Conservation (phyloP, 176 grass and related monocot genomes). For the Lolium perenne region DNA sequence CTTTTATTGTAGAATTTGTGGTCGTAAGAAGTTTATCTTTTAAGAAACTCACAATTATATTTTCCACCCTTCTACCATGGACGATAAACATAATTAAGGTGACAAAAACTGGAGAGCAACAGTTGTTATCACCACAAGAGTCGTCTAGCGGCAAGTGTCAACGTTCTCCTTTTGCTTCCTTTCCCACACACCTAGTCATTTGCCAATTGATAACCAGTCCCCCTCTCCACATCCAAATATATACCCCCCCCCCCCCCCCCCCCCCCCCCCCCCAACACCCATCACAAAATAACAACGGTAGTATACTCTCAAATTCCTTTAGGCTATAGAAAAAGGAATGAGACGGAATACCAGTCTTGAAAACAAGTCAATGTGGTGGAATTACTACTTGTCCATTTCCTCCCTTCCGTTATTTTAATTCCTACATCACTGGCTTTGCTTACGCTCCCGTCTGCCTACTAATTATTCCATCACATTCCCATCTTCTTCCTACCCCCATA, state of each 20-base stretch:
- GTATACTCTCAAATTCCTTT: constrained; percentile 58
- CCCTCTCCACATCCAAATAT: constrained; percentile 30
- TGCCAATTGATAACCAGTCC: constrained; percentile 42
- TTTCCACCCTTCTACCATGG: constrained; percentile 7
- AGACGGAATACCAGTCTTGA: constrained; percentile 62
- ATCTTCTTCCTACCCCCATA: constrained; percentile 63
- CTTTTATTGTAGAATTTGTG: too few species aligned
- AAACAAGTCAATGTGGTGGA: constrained; percentile 88
- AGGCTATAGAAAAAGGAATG: constrained; percentile 51
- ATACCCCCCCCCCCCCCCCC: constrained; percentile 2
- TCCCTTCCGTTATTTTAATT: constrained; percentile 53
- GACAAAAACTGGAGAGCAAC: constrained; percentile 26
- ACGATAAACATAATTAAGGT: constrained; percentile 22
- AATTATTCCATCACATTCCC: constrained; percentile 54
- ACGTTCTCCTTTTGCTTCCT: constrained; percentile 51
- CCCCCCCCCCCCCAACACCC: constrained; percentile 7
- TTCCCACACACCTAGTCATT: constrained; percentile 43
- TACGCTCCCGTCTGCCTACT: constrained; percentile 40
- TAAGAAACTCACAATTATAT: not conserved
- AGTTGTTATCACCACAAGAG: constrained; percentile 34
- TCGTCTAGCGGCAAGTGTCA: constrained; percentile 45
- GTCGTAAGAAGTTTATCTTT: not conserved
- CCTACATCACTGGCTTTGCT: constrained; percentile 45
- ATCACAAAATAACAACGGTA: constrained; percentile 52
- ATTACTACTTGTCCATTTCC: constrained; percentile 72